Base-by-base conservation (phyloP, 1,284 basidiomycete species). In the Boletus austroedulis region DNA sequence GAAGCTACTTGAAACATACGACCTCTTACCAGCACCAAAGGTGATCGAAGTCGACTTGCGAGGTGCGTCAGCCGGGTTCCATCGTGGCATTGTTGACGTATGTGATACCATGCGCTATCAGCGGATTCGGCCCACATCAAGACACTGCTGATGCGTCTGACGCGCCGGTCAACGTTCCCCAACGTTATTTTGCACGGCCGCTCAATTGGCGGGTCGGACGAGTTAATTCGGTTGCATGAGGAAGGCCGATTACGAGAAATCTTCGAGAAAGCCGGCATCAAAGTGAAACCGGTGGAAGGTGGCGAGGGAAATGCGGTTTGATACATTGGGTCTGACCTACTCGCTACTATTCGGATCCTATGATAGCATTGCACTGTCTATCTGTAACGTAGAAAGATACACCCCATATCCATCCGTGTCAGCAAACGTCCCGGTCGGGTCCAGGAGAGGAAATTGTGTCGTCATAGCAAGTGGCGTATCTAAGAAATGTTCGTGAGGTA, bases 1-100 rank as follows among this genome's bases (percentile, higher is more conserved):
- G 68, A 76, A 75, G 21, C 78, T 94, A 17, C 77, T 95, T 2
- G 76, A 78, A 32, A 73, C 75, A 4, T 92, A 92, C 69, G 75
- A 84, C 31, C 81, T 94, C 36, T 70, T 76, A 8, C 92, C 92
- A 0, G 68, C 82, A 1, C 89, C 92, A 0, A 82, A 81, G 59
- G 74, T 92, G 46, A 75, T 94, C 26, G 90, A 94, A 68, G 84
- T 92, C 21, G 89, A 93, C 70, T 66, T 83, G 12, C 81, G 91
- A 71, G 78, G 89, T 85, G 26, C 2, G 55, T 46, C 3, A 15
- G 5, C 23, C 17, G 6, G 21, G 21, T 46, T 29, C 9, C 15
- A 10, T 7, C 24, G 14, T 28, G 43, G 6, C 4, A 29, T 29
- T 17, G 46, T 36, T 67, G 26, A n/a, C n/a, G n/a, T n/a, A 67